These are phyloP conservation scores for Hyphopichia fennica DNA, from an alignment of 1,139 yeast species.

Conservation along the genomic window DNA sequence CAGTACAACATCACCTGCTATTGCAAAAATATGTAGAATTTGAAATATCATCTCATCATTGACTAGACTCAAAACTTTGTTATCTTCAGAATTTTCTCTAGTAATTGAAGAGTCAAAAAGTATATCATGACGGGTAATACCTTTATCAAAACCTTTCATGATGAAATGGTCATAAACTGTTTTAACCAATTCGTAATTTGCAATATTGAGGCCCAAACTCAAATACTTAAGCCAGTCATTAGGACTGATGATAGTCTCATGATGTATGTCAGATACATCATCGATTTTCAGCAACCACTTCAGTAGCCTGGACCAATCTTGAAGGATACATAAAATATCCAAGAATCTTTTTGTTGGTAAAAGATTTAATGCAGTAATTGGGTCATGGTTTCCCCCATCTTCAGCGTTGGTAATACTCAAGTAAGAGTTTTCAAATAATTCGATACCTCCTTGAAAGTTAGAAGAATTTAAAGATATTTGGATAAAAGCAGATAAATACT, in stretches of 20 bases:
- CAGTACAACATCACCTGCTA: slow-evolving; percentile 40
- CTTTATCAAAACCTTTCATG: slow-evolving; percentile 28
- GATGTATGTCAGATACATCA: too few relatives aligned
- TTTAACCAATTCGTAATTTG: slow-evolving; percentile 29
- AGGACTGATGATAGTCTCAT: background rate
- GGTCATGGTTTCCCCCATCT: background rate
- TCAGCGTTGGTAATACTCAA: slow-evolving; percentile 3
- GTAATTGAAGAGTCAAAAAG: slow-evolving; percentile 16
- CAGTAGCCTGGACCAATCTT: slow-evolving; percentile 17
- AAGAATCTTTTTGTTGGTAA: slow-evolving; percentile 18
- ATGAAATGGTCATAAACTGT: slow-evolving; percentile 28
- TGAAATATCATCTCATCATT: slow-evolving; percentile 17
- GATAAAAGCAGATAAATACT: slow-evolving; percentile 25
- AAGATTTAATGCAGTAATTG: background rate
- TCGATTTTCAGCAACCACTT: slow-evolving; percentile 13
- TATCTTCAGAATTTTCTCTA: slow-evolving; percentile 6
- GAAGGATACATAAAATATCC: slow-evolving; percentile 10
- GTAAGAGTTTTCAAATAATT: slow-evolving; percentile 14
- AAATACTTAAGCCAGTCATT: slow-evolving; percentile 24
- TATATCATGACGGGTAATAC: slow-evolving; percentile 23
- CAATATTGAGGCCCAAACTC: slow-evolving; percentile 20
- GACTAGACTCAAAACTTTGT: slow-evolving; percentile 11
- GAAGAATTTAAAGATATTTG: slow-evolving; percentile 23
- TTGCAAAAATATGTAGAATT: slow-evolving; percentile 33
- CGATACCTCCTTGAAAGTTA: slow-evolving; percentile 25